Evolutionary conservation across 257 asterid species (phyloP), one percentile per base, ranked within the genome.

Genomic region (Rhazya stricta): DNA sequence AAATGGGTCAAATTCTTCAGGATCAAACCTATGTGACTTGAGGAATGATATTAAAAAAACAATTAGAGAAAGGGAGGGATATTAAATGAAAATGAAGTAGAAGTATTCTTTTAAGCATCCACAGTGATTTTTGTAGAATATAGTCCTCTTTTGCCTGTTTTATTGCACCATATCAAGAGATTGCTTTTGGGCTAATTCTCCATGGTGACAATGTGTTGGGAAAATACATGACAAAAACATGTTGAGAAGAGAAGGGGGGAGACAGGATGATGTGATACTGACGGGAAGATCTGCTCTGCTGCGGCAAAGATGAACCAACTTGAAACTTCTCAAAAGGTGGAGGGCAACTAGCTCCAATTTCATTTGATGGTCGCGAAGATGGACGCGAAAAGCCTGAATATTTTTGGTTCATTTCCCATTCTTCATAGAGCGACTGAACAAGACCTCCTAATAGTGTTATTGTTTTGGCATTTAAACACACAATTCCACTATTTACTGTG

Each of bases 251-350:
- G 7, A 39, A n/a, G n/a, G n/a, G n/a, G 58, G 3, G 16, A 19
- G 16, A 0, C 3, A 4, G 27, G 9, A 51, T 51, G 25, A 21
- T 21, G 70, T 29, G 61, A 67, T 25, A 76, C 82, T 71, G 73
- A 84, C 84, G 75, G 25, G 71, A 74, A 57, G 78, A 56, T 77
- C 37, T 82, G 62, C 75, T 75, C 27, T 43, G 77, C 76, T 80
- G 80, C 39, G 77, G 87, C n/a, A 72, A 76, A 72, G 78, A 54
- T 25, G 84, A 82, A 62, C 87, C 84, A 71, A 86, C 75, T 82
- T 88, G 84, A 87, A 92, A 82, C 82, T 91, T 91, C 80, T 91
- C 97, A 82, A 92, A 92, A 36, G 90, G 91, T 53, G 97, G 98
- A 51, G 94, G 91, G 75, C 79, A 71, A 80, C 83, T 87, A 65